Base-by-base conservation (phyloP, 495 filamentous ascomycete genomes). In the Lentithecium fluviatile region DNA sequence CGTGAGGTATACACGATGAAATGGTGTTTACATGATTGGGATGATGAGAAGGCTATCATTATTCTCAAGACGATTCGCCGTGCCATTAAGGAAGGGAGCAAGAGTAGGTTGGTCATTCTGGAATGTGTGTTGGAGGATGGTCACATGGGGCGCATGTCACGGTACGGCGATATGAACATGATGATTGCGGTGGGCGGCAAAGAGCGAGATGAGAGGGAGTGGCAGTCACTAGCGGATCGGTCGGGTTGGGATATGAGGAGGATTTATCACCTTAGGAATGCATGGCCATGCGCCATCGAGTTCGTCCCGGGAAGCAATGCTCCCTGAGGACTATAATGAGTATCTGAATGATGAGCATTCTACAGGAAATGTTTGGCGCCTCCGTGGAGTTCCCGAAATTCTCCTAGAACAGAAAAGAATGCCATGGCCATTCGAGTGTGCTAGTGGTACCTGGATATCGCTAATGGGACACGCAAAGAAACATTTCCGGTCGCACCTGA, bases 1-100 rank as follows among this genome's bases (percentile, higher is more conserved):
- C 70, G 42, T 20, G 42, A 64, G 15, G 59, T 66, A 6, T 73
- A 71, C 45, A 58, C 55, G 12, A 70, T 73, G 54, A 70, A 71
- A 34, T 73, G 71, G 71, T 68, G 64, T 45, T 57, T 73, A 7
- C 71, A 73, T 45, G 52, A 73, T 42, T 73, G 71, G 71, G 25
- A 50, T 17, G 71, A 73, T 52, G 56, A 51, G n/a, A 58, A 71
- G 17, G 55, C 58, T 0, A 43, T 32, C 1, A 45, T 26, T 6
- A 68, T 73, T 47, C 51, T 61, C 17, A 42, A 43, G 24, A 54
- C 47, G 25, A 54, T 61, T 15, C 37, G 58, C 2, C 64, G 19
- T 6, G 58, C 66, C 2, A 58, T 71, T 5, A 54, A 34, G 10
- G 45, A 40, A 32, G 37, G 60, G 0, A 19, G 29, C 2, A 20